Evolutionary conservation across 148 eudicot species (phyloP), one percentile per base, ranked within the genome.

Genomic region (Vaccinium macrocarpon): DNA sequence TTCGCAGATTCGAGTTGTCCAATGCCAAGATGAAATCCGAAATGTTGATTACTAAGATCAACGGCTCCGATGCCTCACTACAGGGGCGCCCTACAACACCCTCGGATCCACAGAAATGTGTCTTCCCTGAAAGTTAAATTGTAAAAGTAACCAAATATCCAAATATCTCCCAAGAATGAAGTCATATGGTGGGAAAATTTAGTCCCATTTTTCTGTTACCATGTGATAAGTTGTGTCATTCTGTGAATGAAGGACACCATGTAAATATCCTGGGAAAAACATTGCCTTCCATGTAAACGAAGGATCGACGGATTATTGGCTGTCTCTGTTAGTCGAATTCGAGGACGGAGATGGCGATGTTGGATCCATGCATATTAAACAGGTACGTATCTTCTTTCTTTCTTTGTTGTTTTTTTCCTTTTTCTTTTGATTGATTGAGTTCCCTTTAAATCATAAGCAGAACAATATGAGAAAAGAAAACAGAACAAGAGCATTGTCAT

Each of bases 271-370:
- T 0, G 96, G 96, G 73, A 95, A 90, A 82, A 94, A 92, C 79
- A 86, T 97, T 8, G 98, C 98, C 29, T 97, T 95, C 91, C 97
- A 84, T 74, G 96, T 97, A 14, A 93, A 92, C 32, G 99, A 93
- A 90, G 99, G 99, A 46, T 95, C 99, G 5, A 95, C 99, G 18
- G 82, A 90, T 18, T 95, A 89, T 76, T 97, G 99, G 99, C 95
- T 97, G 14, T 95, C 99, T 0, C 87, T 97, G 55, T 68, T 95
- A 19, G 93, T 95, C 2, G 99, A 95, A 73, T 97, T 89, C 38
- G 99, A 97, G 87, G 96, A 90, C 82, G 99, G 99, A 59, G 99
- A 93, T 83, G 99, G 99, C 6, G 98, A 95, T 71, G 70, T 97
- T 53, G 99, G 99, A 78, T 93, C 99, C 0, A 97, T 97, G 99